Percentiles rank a stretch among this genome's conserved stretches.
phyloP scores from a whole-genome alignment of 2,329 filamentous ascomycete genomes.

The Alternaria solani region DNA sequence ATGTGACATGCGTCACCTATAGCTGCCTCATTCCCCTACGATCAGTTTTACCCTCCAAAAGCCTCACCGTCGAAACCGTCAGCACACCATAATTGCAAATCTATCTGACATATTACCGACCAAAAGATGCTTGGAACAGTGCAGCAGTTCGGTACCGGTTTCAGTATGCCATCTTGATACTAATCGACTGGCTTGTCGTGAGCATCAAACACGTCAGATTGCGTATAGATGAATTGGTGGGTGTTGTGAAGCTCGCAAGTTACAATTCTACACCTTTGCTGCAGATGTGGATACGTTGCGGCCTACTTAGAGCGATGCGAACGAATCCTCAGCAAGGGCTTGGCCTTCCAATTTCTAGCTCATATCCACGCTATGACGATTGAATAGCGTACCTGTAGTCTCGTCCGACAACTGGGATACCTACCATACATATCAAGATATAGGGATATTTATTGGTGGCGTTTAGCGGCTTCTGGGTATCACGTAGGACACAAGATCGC shows the following conservation, averaged over 20 bases:
- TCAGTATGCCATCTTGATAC: neutral
- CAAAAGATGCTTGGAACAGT: neutral
- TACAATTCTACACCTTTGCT: neutral
- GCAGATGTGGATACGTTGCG: neutral
- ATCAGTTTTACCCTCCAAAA: neutral
- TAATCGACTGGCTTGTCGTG: neutral
- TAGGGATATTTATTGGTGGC: constrained; percentile 5
- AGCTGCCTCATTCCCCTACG: neutral
- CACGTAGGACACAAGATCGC: constrained; percentile 5
- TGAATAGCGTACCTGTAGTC: neutral
- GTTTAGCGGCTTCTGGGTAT: constrained; percentile 8
- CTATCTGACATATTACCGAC: neutral
- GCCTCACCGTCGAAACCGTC: neutral
- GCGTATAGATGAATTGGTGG: neutral
- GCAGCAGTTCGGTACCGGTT: neutral
- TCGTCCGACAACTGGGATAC: neutral
- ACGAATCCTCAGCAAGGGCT: neutral
- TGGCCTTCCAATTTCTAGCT: neutral
- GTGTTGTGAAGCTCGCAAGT: neutral
- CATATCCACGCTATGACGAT: neutral
- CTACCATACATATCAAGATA: neutral
- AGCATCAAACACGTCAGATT: neutral
- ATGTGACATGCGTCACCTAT: neutral
- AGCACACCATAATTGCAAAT: neutral
- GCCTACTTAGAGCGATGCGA: neutral